phyloP scores from a whole-genome alignment of 768 basidiomycete genomes.

The Phanerochaete carnosa region DNA sequence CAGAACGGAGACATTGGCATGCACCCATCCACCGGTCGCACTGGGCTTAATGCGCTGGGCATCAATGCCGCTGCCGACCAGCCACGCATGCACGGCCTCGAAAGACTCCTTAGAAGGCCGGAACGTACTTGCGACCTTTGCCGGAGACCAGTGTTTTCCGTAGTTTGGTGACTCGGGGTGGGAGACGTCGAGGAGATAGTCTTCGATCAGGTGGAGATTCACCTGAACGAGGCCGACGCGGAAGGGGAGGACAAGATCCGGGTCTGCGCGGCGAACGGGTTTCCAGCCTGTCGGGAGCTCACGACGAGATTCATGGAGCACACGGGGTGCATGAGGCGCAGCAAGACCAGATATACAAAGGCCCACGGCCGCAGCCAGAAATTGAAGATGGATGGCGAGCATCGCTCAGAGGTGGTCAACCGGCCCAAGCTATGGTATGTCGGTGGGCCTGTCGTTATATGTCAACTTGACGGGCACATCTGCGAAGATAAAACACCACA shows the following conservation, averaged over 20 bases:
- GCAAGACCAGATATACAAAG: not conserved
- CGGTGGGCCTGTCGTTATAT: not conserved
- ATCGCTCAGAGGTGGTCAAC: too few relatives aligned
- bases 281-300: constrained; percentile 39
- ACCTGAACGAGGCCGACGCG: constrained; percentile 46
- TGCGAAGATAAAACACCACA: not conserved
- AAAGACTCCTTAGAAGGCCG: constrained; percentile 41
- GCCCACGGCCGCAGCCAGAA: not conserved
- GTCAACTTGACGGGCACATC: not conserved
- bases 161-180: constrained; percentile 49
- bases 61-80: constrained; percentile 38
- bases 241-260: constrained; percentile 39
- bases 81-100: constrained; percentile 40
- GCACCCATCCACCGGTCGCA: constrained; percentile 40
- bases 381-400: not conserved
- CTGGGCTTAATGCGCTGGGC: constrained; percentile 36
- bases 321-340: not conserved
- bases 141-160: constrained; percentile 47
- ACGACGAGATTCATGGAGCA: constrained; percentile 21
- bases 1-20: constrained; percentile 34
- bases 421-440: not conserved
- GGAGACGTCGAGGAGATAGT: constrained; percentile 43
- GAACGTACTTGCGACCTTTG: constrained; percentile 42
- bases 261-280: constrained; percentile 32
- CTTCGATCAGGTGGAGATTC: constrained; percentile 44